Conservation (phyloP, 2,329 filamentous ascomycete genomes). For the Phyllosticta citribraziliensis region DNA sequence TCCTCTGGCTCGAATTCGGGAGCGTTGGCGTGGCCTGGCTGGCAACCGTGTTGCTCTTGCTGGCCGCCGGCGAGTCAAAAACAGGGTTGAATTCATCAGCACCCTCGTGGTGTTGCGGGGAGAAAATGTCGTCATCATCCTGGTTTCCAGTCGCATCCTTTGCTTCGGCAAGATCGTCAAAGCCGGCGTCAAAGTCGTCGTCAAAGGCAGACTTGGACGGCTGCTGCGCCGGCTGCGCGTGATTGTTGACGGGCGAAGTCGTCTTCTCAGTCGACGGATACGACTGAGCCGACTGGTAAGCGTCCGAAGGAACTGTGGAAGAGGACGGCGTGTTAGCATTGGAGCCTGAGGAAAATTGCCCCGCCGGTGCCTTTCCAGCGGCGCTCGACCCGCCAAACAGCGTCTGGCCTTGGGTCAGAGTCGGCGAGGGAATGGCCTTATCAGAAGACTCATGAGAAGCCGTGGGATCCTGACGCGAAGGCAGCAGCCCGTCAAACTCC, state of each 20-base stretch:
- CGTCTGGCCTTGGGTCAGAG: slow-evolving; percentile 28
- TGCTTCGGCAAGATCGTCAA: slow-evolving; percentile 74
- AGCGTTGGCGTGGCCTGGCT: slow-evolving; percentile 32
- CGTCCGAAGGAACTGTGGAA: slow-evolving; percentile 31
- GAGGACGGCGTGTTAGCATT: slow-evolving; percentile 29
- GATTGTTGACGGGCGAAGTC: slow-evolving; percentile 3
- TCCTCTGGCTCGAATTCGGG: neutral
- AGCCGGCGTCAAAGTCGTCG: slow-evolving; percentile 66
- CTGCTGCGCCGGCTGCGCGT: neutral
- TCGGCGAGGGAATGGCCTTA: slow-evolving; percentile 24
- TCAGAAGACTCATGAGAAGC: slow-evolving; percentile 25
- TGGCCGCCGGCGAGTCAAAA: slow-evolving; percentile 57
- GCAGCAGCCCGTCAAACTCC: slow-evolving; percentile 47
- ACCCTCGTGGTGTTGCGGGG: slow-evolving; percentile 48
- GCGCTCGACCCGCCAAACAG: slow-evolving; percentile 29
- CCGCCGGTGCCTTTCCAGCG: slow-evolving; percentile 19
- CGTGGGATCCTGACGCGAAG: slow-evolving; percentile 45
- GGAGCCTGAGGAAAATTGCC: slow-evolving; percentile 22
- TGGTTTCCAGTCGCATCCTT: slow-evolving; percentile 58
- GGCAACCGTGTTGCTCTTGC: slow-evolving; percentile 38
- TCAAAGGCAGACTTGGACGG: slow-evolving; percentile 47
- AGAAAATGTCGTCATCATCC: slow-evolving; percentile 71
- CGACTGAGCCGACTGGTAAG: slow-evolving; percentile 33
- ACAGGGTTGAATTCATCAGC: slow-evolving; percentile 72
- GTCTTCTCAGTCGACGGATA: slow-evolving; percentile 24